Base-by-base conservation (phyloP, 2,329 filamentous ascomycete genomes). In the Leptographium galeiforme region DNA sequence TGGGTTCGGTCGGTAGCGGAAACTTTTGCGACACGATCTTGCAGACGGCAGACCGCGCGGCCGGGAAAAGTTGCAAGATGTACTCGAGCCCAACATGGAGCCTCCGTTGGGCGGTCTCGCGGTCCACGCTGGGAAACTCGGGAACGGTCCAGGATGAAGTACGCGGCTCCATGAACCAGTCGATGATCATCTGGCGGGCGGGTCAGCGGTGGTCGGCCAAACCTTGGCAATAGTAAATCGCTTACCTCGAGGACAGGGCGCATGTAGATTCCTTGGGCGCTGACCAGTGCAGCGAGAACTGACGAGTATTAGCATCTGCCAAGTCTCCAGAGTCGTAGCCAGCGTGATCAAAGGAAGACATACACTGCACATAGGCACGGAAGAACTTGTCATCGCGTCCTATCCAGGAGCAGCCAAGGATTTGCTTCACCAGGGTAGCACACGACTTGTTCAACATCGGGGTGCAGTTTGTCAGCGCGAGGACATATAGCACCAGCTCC, bases 61-160 rank as follows among this genome's bases (percentile, higher is more conserved):
- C 85, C 4, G 93, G 90, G 53, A 94, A 86, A 55, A 95, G 80
- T 60, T 82, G 78, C 47, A 95, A 74, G 13, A 98, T 72, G 61
- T 89, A 86, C 58, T 80, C 80, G 14, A 97, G 70, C 6, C 82
- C 82, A 53, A 80, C 75, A 67, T 98, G 90, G 41, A 93, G 75
- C 58, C 93, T 78, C 52, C 79, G 72, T 59, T 87, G 82, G 63
- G 91, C 84, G 55, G 74, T 77, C 50, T 79, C 73, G 54, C 80
- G 77, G 57, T 73, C 74, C 48, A 94, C 80, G 7, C 71, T 68
- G 66, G 81, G 59, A 71, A 84, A 69, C 55, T 76, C 74, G 53
- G 72, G 66, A 0, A 77, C 72, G 39, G 60, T 64, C 70, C 72
- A 78, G 30, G 72, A 64, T 2, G 72, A 70, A 18, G 70, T 61